A percentile compares a stretch with the other conserved stretches of the same genome.
These are phyloP conservation scores for Boletus pseudopeckii DNA, from an alignment of 768 basidiomycete genomes.

Conservation along the genomic window DNA sequence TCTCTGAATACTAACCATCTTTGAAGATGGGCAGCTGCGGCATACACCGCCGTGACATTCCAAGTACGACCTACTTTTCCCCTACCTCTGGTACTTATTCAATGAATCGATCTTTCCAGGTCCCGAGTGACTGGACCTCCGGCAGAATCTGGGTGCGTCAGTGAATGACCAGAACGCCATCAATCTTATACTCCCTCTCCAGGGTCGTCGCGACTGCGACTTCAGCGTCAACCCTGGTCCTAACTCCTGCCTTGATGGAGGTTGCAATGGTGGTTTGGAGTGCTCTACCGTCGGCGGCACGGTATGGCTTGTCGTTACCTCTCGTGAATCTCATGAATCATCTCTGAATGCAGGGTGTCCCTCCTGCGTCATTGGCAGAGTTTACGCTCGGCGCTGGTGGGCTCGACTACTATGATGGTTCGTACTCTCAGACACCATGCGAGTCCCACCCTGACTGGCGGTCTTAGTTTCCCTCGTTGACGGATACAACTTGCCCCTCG, in stretches of 20 bases:
- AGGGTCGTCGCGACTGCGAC: constrained; percentile 59
- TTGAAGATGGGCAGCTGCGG: constrained; percentile 34
- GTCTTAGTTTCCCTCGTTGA: constrained; percentile 59
- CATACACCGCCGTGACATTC: constrained; percentile 27
- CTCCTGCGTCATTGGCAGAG: constrained; percentile 67
- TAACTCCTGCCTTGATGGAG: constrained; percentile 60
- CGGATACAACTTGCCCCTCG: constrained; percentile 61
- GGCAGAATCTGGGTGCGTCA: constrained; percentile 58
- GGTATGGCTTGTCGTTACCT: constrained; percentile 19
- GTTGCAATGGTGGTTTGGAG: constrained; percentile 65
- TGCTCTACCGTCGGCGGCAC: constrained; percentile 54
- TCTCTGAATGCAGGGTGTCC: constrained; percentile 44
- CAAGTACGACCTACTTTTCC: constrained; percentile 10
- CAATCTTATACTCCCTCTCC: background rate
- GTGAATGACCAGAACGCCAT: background rate
- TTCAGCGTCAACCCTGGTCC: constrained; percentile 50
- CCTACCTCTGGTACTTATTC: background rate
- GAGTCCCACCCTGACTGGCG: background rate
- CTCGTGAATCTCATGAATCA: background rate
- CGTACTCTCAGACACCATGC: background rate
- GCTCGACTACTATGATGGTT: constrained; percentile 61
- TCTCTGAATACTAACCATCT: background rate
- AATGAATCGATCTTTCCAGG: constrained; percentile 21
- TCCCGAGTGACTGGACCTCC: constrained; percentile 63
- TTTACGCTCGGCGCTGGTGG: constrained; percentile 52